These are phyloP conservation scores for Phyllosticta capitalensis DNA, from an alignment of 2,329 filamentous ascomycete species.

Conservation along the genomic window DNA sequence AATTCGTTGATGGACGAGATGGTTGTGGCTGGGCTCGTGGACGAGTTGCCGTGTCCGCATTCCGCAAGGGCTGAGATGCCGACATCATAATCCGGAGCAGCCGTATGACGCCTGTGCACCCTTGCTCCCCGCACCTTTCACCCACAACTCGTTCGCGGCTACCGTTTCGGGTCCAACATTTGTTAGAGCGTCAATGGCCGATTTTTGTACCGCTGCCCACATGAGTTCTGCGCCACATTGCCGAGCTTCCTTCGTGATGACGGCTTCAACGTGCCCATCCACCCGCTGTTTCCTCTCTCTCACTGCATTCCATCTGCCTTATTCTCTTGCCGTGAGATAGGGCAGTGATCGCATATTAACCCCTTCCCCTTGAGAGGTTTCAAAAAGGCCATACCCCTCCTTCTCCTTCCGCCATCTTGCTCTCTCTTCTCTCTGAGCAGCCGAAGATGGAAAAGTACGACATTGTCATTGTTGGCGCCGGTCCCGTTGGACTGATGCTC, in stretches of 20 bases:
- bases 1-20: not conserved
- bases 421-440: not conserved
- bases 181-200: not conserved
- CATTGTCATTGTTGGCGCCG: constrained; percentile 77
- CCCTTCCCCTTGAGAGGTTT: not conserved
- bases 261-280: not conserved
- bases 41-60: constrained; percentile 5
- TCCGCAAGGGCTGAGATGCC: not conserved
- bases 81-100: not conserved
- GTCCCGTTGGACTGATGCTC: constrained; percentile 78
- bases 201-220: not conserved
- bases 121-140: constrained; percentile 1
- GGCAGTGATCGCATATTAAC: not conserved
- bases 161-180: not conserved
- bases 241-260: not conserved
- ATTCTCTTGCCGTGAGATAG: not conserved
- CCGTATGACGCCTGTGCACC: not conserved
- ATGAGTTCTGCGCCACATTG: not conserved
- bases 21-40: not conserved
- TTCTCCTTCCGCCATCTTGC: not conserved
- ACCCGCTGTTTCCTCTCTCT: not conserved
- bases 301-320: not conserved
- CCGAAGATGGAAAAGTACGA: constrained; percentile 46
- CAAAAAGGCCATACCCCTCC: not conserved
- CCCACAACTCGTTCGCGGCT: not conserved